Conservation (phyloP, 495 filamentous ascomycete genomes). For the Trichoderma virens region DNA sequence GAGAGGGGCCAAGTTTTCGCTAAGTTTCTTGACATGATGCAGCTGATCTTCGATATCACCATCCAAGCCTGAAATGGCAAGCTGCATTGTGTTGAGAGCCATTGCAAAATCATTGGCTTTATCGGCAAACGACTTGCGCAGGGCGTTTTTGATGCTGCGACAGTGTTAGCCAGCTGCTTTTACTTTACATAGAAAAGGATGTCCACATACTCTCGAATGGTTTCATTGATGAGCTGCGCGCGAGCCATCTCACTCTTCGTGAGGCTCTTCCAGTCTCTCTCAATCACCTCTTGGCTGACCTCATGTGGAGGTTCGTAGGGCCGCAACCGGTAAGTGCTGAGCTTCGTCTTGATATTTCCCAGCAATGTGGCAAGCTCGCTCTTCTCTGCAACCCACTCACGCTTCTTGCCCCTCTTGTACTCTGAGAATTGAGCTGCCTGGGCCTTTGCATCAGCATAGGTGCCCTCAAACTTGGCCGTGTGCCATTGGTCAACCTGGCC, state of each 20-base stretch:
- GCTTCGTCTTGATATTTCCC: constrained; percentile 98
- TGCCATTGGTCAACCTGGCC: constrained; percentile 69
- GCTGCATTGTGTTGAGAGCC: constrained; percentile 84
- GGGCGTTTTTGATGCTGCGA: constrained; percentile 76
- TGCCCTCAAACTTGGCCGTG: constrained; percentile 74
- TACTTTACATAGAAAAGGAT: not conserved
- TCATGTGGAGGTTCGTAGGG: constrained; percentile 84
- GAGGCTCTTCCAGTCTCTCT: constrained; percentile 70
- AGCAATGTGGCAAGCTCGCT: constrained; percentile 85
- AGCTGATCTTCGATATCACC: constrained; percentile 94
- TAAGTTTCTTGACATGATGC: constrained; percentile 70
- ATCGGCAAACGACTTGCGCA: constrained; percentile 88
- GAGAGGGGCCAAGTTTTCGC: constrained; percentile 73
- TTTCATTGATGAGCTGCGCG: constrained; percentile 93
- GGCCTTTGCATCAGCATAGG: constrained; percentile 86
- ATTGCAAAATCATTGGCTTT: constrained; percentile 96
- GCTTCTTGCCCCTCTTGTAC: constrained; percentile 83
- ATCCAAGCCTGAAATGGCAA: constrained; percentile 88
- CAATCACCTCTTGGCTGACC: constrained; percentile 68
- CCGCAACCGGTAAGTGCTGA: constrained; percentile 85
- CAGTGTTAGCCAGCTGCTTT: constrained; percentile 13
- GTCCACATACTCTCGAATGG: constrained; percentile 71
- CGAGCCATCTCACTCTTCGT: constrained; percentile 75
- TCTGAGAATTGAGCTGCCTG: constrained; percentile 71
- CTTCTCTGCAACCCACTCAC: constrained; percentile 95